Base-by-base conservation (phyloP, 2,329 filamentous ascomycete genomes). In the Trichophyton simii region DNA sequence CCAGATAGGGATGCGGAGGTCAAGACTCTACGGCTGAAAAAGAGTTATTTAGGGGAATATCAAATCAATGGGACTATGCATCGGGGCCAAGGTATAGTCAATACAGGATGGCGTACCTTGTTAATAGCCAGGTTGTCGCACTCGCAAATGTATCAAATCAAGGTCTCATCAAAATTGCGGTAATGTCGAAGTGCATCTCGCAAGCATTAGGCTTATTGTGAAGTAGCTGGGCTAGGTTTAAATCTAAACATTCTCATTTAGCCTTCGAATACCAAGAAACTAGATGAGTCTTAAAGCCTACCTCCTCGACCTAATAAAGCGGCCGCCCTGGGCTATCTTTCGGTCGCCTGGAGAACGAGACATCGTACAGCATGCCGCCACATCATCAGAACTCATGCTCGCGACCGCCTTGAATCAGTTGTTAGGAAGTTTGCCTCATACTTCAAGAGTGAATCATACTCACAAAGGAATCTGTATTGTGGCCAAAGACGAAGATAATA, bases 381-480 rank as follows among this genome's bases (percentile, higher is more conserved):
- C 79, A 66, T 97, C 91, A 28, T 84, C 82, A 1, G 87, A 88
- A 42, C 87, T 84, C 89, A 97, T 95, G 2, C 90, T 95, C 0
- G 91, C 90, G 60, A 99, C 76, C 4, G 91, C 91, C 77, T 80
- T 18, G 28, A 18, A 34, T 28, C 46, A 9, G n/a, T n/a, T 46
- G 31, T 50, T 59, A 36, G 31, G 6, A 44, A 5, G 34, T 44
- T 18, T 25, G 20, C 34, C 7, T 13, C 44, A 55, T 31, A 8
- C 9, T 8, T 8, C 52, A 63, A 11, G n/a, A 20, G 1, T 25
- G 18, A 57, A 50, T 4, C 9, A 22, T 22, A 69, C 78, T 71
- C 70, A 81, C 83, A 69, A 87, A 87, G 1, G 84, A 87, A 72
- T 97, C 92, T 0, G 94, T 99, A 70, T 97, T 99, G 78, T 99